phyloP scores from a whole-genome alignment of 768 basidiomycete genomes.

The Russula foetens region DNA sequence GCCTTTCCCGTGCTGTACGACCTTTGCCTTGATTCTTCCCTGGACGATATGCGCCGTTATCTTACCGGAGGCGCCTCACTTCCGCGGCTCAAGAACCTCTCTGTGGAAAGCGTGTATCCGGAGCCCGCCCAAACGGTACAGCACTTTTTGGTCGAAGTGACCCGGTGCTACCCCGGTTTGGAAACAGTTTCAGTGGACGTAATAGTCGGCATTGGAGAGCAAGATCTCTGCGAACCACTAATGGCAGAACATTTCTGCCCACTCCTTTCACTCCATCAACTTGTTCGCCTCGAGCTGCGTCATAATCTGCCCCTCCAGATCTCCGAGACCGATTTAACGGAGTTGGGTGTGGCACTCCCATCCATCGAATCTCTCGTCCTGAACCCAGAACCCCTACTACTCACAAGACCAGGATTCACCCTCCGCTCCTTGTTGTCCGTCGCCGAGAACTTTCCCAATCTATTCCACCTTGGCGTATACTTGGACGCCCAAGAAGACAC shows the following conservation, averaged over 20 bases:
- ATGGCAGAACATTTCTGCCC: conserved; percentile 7
- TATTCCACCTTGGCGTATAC: conserved; percentile 14
- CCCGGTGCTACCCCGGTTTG: conserved; percentile 12
- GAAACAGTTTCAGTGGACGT: conserved; percentile 11
- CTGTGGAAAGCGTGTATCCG: conserved; percentile 4
- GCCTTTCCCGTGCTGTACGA: conserved; percentile 15
- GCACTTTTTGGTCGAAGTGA: conserved; percentile 11
- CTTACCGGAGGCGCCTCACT: conserved; percentile 13
- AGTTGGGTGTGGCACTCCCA: conserved; percentile 16
- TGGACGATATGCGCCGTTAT: conserved; percentile 14
- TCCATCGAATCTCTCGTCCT: conserved; percentile 9
- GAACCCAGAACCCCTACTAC: conserved; percentile 16
- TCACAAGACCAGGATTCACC: conserved; percentile 5
- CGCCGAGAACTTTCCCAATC: conserved; percentile 12
- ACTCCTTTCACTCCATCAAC: conserved; percentile 15
- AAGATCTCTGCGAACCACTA: conserved; percentile 4
- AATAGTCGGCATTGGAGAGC: conserved; percentile 2
- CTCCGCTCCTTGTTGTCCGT: conserved; percentile 3
- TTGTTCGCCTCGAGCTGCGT: conserved; percentile 17
- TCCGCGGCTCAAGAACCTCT: conserved; percentile 9
- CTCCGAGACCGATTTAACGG: conserved; percentile 14
- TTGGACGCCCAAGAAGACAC: conserved; percentile 10
- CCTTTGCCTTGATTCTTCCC: conserved; percentile 14
- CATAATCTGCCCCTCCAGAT: conserved; percentile 18
- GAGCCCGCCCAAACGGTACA: conserved; percentile 6